Base-by-base conservation (phyloP, 768 basidiomycete genomes). In the Tricholoma terreum region DNA sequence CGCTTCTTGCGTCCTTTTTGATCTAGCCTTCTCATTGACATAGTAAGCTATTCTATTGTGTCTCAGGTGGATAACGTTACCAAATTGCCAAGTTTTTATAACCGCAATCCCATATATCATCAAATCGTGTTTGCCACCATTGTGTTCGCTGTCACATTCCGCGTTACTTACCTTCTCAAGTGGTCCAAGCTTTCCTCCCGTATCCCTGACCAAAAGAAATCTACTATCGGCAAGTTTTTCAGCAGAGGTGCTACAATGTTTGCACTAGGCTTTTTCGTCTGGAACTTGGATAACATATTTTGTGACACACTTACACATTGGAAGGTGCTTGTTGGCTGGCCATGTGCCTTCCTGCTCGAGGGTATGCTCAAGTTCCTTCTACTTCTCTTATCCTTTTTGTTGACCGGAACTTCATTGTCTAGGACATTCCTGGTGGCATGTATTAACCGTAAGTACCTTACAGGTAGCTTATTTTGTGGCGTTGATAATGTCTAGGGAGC, bases 201-300 rank as follows among this genome's bases (percentile, higher is more conserved):
- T 38, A 77, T 84, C 14, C 79, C 83, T 6, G 64, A 69, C 52
- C 69, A 77, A 38, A 77, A 70, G 52, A 80, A 78, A 60, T 35
- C 61, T 1, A 62, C 62, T 2, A 79, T 86, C 36, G 69, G 68
- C 9, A 74, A 68, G 34, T 61, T 84, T 10, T 84, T 88, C 68
- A 67, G 69, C 27, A 76, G 69, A 1, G 90, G 90, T 21, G 76
- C 81, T 6, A 70, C 63, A 1, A 71, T 80, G 8, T 92, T 91
- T 64, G 73, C 77, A 0, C 63, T 83, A 6, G 90, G 87, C 0
- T 92, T 91, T 67, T 67, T 83, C 11, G 72, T 90, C 21, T 92
- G 89, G 90, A 93, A 92, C 65, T 60, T 92, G 59, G 90, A 93
- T 67, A 92, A 91, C 62, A 76, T 87, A 8, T 90, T 86, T 62